Evolutionary conservation across 495 filamentous ascomycete species (phyloP).

Genomic region (Hypoxylon rickii): DNA sequence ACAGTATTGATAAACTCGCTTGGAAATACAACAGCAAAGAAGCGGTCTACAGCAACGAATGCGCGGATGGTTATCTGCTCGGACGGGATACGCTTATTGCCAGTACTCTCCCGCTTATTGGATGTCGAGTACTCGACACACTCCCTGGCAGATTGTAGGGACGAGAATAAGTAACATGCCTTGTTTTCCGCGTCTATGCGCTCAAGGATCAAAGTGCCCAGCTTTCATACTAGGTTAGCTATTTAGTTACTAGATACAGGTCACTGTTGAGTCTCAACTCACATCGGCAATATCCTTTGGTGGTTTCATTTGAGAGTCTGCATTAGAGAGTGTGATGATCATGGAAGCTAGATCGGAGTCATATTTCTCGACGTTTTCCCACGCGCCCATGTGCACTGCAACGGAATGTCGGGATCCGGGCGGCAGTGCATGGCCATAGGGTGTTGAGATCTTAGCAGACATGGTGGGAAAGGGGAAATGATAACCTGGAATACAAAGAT

Average conservation of each 20-base stretch:
- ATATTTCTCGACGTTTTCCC: neutral
- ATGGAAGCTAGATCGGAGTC: neutral
- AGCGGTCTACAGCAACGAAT: neutral
- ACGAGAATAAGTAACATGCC: neutral
- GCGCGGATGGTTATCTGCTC: neutral
- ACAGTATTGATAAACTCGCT: neutral
- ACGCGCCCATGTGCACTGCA: neutral
- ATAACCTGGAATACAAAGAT: neutral
- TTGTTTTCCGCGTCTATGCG: neutral
- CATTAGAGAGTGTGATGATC: neutral
- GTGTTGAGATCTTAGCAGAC: neutral
- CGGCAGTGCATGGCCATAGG: neutral
- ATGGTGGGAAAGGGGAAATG: neutral
- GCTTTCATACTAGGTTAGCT: neutral
- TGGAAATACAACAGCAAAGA: neutral
- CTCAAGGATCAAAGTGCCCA: neutral
- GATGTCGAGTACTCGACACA: neutral
- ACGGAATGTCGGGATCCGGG: neutral
- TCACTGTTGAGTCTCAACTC: neutral
- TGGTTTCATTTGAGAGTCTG: neutral
- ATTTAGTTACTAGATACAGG: neutral
- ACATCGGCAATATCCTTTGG: neutral
- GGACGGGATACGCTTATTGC: neutral
- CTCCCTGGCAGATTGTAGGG: neutral
- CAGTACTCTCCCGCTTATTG: neutral